phyloP scores from a whole-genome alignment of 148 eudicot genomes.

The Fagopyrum tataricum region DNA sequence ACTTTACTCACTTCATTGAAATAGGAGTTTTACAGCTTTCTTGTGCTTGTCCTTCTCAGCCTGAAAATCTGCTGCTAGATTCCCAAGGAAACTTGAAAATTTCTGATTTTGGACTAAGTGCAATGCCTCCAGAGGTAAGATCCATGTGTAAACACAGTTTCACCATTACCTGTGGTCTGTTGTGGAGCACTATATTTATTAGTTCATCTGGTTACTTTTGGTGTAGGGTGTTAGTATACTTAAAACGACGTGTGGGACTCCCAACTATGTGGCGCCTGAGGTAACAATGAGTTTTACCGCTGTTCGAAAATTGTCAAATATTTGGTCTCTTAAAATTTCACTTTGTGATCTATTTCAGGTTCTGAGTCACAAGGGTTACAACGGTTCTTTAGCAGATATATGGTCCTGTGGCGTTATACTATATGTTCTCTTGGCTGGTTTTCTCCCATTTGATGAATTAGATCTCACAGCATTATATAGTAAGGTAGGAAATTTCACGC shows the following conservation, averaged over 20 bases:
- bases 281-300: conserved; percentile 26
- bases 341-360: conserved; percentile 41
- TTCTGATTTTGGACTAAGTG: conserved; percentile 97
- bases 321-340: neutral
- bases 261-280: conserved; percentile 99
- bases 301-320: neutral
- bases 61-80: conserved; percentile 94
- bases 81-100: conserved; percentile 93
- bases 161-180: neutral
- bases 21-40: conserved; percentile 12
- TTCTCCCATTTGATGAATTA: conserved; percentile 95
- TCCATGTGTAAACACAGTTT: neutral
- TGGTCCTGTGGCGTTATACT: conserved; percentile 99
- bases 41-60: conserved; percentile 40
- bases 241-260: conserved; percentile 96
- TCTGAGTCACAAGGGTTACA: conserved; percentile 91
- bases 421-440: conserved; percentile 90
- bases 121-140: conserved; percentile 78
- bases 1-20: conserved; percentile 2
- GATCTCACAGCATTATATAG: conserved; percentile 86
- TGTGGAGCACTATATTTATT: too few species aligned
- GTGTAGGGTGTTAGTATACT: conserved; percentile 79
- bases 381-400: conserved; percentile 92
- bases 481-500: conserved; percentile 51
- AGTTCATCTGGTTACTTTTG: conserved; percentile 14